Evolutionary conservation across 2,329 filamentous ascomycete genomes (phyloP).

Genomic region (Pseudocercospora fuligena): DNA sequence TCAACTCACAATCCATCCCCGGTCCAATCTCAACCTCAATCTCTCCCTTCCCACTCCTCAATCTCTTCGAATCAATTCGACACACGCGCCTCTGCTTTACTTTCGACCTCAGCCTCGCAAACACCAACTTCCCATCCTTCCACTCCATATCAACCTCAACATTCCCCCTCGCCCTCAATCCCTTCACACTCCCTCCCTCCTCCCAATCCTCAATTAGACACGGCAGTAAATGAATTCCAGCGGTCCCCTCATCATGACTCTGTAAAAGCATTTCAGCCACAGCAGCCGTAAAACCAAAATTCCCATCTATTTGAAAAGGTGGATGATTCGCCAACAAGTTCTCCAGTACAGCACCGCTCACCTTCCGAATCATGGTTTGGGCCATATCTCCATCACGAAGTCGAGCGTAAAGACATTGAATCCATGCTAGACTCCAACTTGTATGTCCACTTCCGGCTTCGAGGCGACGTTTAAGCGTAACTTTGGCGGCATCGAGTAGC

Average conservation of each 20-base stretch:
- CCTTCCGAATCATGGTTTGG: not conserved
- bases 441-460: not conserved
- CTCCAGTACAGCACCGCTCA: not conserved
- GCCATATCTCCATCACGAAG: not conserved
- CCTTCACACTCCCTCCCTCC: not conserved
- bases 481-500: not conserved
- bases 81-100: not conserved
- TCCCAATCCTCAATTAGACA: not conserved
- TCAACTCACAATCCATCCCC: not conserved
- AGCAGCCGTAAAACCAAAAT: slow-evolving; percentile 9
- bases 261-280: slow-evolving; percentile 8
- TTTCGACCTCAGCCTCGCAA: not conserved
- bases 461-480: not conserved
- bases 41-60: not conserved
- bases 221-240: not conserved
- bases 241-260: not conserved
- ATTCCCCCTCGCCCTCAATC: not conserved
- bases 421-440: not conserved
- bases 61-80: not conserved
- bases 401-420: not conserved
- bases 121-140: not conserved
- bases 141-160: not conserved
- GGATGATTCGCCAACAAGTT: slow-evolving; percentile 7
- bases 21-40: not conserved
- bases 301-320: slow-evolving; percentile 8